Conservation (phyloP, 2,329 filamentous ascomycete genomes). For the Cordyceps javanica region DNA sequence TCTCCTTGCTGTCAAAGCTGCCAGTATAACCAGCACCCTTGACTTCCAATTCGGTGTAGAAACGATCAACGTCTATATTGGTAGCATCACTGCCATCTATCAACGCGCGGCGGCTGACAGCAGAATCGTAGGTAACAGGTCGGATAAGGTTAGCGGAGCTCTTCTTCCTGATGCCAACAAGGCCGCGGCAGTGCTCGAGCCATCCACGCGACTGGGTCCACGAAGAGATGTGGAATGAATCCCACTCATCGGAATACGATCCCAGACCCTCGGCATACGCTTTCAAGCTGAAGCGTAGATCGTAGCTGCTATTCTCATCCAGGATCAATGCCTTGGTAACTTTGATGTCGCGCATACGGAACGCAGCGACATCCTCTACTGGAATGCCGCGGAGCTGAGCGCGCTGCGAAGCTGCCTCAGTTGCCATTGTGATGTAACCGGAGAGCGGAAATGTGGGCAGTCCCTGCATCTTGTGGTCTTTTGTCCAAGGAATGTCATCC, state of each 20-base stretch:
- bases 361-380: constrained; percentile 17
- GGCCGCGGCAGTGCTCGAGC: constrained; percentile 53
- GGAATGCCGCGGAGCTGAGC: constrained; percentile 20
- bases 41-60: constrained; percentile 23
- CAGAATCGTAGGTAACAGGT: constrained; percentile 17
- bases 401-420: constrained; percentile 39
- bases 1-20: constrained; percentile 17
- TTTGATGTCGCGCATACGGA: constrained; percentile 21
- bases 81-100: background rate
- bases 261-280: constrained; percentile 24
- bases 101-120: constrained; percentile 13
- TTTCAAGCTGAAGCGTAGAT: constrained; percentile 21
- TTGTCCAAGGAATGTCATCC: constrained; percentile 50
- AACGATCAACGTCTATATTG: constrained; percentile 14
- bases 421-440: constrained; percentile 45
- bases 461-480: constrained; percentile 53
- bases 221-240: constrained; percentile 51
- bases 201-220: constrained; percentile 46
- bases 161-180: constrained; percentile 34
- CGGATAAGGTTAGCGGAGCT: constrained; percentile 14
- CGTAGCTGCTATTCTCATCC: constrained; percentile 21
- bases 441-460: constrained; percentile 49
- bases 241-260: constrained; percentile 39
- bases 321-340: constrained; percentile 23
- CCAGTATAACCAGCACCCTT: constrained; percentile 23